These are phyloP conservation scores for Purpureocillium takamizusanense DNA, from an alignment of 2,329 filamentous ascomycete species.

Conservation along the genomic window DNA sequence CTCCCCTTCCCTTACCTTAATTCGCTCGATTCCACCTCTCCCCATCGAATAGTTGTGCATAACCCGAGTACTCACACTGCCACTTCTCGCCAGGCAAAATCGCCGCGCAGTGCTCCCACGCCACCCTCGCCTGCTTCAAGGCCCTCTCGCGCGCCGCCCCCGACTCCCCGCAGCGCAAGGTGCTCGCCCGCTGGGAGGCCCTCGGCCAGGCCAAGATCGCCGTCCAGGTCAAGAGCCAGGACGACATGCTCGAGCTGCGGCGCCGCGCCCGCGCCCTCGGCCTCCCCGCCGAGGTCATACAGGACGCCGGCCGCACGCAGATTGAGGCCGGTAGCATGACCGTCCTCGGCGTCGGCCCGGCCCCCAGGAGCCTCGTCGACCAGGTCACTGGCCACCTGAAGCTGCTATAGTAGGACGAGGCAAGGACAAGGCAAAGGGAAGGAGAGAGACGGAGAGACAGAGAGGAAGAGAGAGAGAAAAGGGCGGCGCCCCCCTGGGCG, in stretches of 20 bases:
- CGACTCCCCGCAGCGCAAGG: conserved; percentile 42
- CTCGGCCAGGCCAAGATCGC: conserved; percentile 89
- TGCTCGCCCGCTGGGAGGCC: conserved; percentile 79
- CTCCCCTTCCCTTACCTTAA: background rate
- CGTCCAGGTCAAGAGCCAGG: conserved; percentile 77
- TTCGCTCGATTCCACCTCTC: too few relatives aligned
- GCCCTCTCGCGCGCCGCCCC: conserved; percentile 52
- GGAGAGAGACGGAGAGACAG: too few relatives aligned
- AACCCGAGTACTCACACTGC: too few relatives aligned
- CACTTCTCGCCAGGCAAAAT: conserved; percentile 68
- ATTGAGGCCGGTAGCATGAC: conserved; percentile 90
- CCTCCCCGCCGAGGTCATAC: conserved; percentile 80
- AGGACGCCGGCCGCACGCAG: conserved; percentile 94
- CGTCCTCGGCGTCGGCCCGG: conserved; percentile 75
- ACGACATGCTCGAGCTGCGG: conserved; percentile 66
- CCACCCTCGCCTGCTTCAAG: conserved; percentile 98
- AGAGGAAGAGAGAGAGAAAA: too few relatives aligned
- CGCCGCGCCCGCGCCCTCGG: conserved; percentile 75
- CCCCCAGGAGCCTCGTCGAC: conserved; percentile 80
- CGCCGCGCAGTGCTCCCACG: conserved; percentile 88
- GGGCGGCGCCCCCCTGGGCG: too few relatives aligned
- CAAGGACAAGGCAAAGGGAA: too few relatives aligned
- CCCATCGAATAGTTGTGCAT: too few relatives aligned
- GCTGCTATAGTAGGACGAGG: conserved; percentile 53
- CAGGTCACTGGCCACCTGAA: conserved; percentile 78